A percentile compares a stretch with the other conserved stretches of the same genome.
Evolutionary conservation across 2,329 filamentous ascomycete genomes (phyloP).

Genomic region (Alternaria gansuensis): DNA sequence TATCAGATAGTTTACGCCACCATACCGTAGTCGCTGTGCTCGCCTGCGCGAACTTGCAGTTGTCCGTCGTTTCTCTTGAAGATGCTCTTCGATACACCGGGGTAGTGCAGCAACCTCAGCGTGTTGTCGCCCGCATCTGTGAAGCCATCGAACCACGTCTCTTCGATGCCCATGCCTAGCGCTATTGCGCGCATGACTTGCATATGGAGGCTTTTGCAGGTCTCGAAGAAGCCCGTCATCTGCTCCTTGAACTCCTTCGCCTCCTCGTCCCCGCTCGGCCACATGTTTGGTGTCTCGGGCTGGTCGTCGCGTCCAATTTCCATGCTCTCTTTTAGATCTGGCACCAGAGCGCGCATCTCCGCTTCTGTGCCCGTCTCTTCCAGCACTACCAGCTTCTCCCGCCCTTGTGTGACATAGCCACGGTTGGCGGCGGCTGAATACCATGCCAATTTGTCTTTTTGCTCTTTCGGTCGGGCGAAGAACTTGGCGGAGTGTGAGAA

Average conservation of each 20-base stretch:
- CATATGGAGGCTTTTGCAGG: slow-evolving; percentile 76
- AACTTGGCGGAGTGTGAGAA: slow-evolving; percentile 62
- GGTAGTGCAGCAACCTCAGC: slow-evolving; percentile 79
- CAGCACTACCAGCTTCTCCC: slow-evolving; percentile 53
- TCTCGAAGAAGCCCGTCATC: slow-evolving; percentile 79
- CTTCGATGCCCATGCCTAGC: slow-evolving; percentile 76
- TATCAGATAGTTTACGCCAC: accelerated
- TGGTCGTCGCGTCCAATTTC: slow-evolving; percentile 70
- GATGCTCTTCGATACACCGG: slow-evolving; percentile 69
- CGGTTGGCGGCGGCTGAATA: slow-evolving; percentile 59
- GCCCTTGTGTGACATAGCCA: slow-evolving; percentile 58
- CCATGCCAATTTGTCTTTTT: slow-evolving; percentile 54
- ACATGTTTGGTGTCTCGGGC: slow-evolving; percentile 74
- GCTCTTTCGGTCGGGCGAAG: slow-evolving; percentile 50
- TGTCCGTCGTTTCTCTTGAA: slow-evolving; percentile 73
- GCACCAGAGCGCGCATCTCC: slow-evolving; percentile 46
- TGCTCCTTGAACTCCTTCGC: slow-evolving; percentile 71
- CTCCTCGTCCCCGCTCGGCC: slow-evolving; percentile 69
- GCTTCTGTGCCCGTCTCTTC: slow-evolving; percentile 50
- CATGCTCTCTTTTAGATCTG: slow-evolving; percentile 65
- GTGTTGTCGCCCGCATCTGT: slow-evolving; percentile 65
- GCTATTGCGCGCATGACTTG: slow-evolving; percentile 86
- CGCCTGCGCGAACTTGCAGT: slow-evolving; percentile 79
- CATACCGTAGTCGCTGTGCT: slow-evolving; percentile 73
- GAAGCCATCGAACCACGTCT: slow-evolving; percentile 78